A percentile compares a stretch with the other conserved stretches of the same genome.
phyloP scores from a whole-genome alignment of 73 alveolate genomes.

The Uronychia setigera region DNA sequence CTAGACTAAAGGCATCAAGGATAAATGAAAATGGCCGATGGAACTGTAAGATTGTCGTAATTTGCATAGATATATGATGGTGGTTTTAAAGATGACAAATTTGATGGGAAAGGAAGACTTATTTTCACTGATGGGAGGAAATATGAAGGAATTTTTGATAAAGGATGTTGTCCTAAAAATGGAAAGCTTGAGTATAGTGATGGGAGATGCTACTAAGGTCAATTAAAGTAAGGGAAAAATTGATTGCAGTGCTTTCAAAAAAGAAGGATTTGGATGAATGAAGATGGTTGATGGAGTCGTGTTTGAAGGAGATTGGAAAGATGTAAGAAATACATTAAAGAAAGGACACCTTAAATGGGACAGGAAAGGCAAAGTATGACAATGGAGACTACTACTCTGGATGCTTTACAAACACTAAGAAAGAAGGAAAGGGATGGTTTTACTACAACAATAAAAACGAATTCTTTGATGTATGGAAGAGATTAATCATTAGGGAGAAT shows the following conservation, averaged over 20 bases:
- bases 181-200: not conserved
- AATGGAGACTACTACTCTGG: not conserved
- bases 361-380: not conserved
- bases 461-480: too few relatives aligned
- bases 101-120: not conserved
- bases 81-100: not conserved
- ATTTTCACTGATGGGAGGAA: not conserved
- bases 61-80: not conserved
- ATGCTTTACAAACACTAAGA: not conserved
- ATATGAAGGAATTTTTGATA: not conserved
- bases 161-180: not conserved
- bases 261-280: not conserved
- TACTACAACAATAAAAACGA: not conserved
- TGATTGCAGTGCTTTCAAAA: not conserved
- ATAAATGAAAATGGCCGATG: not conserved
- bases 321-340: not conserved
- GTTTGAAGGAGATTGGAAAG: not conserved
- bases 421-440: not conserved
- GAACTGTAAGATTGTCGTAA: not conserved
- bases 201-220: not conserved
- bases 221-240: not conserved
- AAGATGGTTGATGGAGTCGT: not conserved
- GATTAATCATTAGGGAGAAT: conserved; percentile 11
- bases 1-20: not conserved
- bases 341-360: not conserved